These are phyloP conservation scores for Suhomyces chickasaworum DNA, from an alignment of 1,139 yeast species.

Conservation along the genomic window DNA sequence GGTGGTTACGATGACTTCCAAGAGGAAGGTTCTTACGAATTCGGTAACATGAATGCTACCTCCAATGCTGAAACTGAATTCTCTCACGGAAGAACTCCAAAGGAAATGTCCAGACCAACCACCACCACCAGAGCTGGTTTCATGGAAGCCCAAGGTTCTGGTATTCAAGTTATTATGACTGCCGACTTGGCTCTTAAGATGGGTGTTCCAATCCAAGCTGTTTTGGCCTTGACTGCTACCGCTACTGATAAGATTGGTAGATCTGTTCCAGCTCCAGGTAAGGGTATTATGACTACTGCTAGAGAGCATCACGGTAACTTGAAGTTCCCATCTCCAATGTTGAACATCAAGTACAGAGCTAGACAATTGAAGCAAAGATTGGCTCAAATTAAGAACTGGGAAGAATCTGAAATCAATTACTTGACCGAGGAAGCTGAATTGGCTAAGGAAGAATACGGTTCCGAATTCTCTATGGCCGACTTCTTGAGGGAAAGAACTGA, in stretches of 20 bases:
- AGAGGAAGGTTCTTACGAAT: constrained; percentile 97
- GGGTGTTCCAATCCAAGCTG: constrained; percentile 99
- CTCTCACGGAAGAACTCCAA: constrained; percentile 95
- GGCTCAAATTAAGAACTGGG: constrained; percentile 79
- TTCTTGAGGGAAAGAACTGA: constrained; percentile 83
- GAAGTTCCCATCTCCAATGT: constrained; percentile 77
- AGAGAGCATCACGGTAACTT: constrained; percentile 86
- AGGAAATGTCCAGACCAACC: constrained; percentile 98
- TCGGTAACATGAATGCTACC: constrained; percentile 98
- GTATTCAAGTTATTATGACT: constrained; percentile 94
- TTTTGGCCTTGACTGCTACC: constrained; percentile 90
- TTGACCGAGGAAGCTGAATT: constrained; percentile 51
- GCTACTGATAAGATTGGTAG: constrained; percentile 98
- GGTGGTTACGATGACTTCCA: constrained; percentile 99
- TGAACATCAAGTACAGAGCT: constrained; percentile 91
- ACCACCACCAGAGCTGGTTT: constrained; percentile 95
- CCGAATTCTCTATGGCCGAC: constrained; percentile 49
- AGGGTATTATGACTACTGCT: constrained; percentile 97
- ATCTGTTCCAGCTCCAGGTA: constrained; percentile 99
- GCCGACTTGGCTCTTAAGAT: constrained; percentile 91
- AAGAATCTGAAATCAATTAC: constrained; percentile 72
- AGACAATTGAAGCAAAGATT: constrained; percentile 86
- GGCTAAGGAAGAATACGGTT: constrained; percentile 69
- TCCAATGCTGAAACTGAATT: constrained; percentile 84
- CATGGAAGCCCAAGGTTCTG: constrained; percentile 99